phyloP scores from a whole-genome alignment of 2,329 filamentous ascomycete genomes.

The Trichoderma koningiopsis region DNA sequence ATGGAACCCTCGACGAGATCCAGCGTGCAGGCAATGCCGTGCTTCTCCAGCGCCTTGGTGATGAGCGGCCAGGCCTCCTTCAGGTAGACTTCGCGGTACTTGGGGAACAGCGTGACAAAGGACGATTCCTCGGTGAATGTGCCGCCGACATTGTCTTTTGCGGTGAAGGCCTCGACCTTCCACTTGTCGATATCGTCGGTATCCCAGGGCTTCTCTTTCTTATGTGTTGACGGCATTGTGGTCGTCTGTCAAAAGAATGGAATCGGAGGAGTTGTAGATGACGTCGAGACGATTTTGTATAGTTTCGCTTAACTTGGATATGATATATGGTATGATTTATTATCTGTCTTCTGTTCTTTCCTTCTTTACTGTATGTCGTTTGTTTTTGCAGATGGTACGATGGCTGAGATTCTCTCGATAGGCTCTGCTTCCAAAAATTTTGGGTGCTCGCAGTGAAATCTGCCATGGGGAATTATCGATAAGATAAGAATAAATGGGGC shows the following conservation, averaged over 20 bases:
- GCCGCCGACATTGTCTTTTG: slow-evolving; percentile 81
- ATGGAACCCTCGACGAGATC: slow-evolving; percentile 95
- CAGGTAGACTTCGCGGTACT: slow-evolving; percentile 93
- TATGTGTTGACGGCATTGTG: slow-evolving; percentile 82
- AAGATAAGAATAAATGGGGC: slow-evolving; percentile 14
- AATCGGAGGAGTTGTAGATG: neutral
- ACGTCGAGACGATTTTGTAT: neutral
- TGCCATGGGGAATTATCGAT: slow-evolving; percentile 29
- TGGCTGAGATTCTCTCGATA: neutral
- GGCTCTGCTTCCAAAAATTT: slow-evolving; percentile 31
- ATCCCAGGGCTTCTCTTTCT: slow-evolving; percentile 91
- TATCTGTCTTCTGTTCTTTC: no score
- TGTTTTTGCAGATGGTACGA: neutral
- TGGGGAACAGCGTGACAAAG: slow-evolving; percentile 86
- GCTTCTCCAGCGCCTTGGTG: slow-evolving; percentile 82
- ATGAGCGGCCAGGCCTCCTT: slow-evolving; percentile 92
- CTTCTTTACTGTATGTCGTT: neutral
- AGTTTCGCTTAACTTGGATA: no score
- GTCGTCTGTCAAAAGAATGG: neutral
- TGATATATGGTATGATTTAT: no score
- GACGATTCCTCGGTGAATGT: slow-evolving; percentile 91
- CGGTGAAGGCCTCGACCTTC: slow-evolving; percentile 86
- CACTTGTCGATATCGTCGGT: slow-evolving; percentile 97
- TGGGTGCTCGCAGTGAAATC: slow-evolving; percentile 26
- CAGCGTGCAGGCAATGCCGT: slow-evolving; percentile 85